Base-by-base conservation (phyloP, 2,329 filamentous ascomycete species). In the Cercospora berteroae region DNA sequence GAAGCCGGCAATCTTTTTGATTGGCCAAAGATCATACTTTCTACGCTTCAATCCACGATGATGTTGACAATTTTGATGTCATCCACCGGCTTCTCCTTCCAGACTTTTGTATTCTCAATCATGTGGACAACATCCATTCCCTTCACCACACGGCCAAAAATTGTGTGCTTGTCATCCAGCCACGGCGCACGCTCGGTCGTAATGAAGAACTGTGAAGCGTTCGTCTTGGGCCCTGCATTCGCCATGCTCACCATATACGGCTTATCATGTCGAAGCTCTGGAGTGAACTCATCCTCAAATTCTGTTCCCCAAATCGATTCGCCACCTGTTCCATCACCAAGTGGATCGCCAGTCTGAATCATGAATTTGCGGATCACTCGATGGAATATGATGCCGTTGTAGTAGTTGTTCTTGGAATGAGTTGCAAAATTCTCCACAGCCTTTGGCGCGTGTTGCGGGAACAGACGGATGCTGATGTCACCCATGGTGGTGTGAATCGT, bases 61-160 rank as follows among this genome's bases (percentile, higher is more conserved):
- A 99, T 96, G 77, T 92, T 97, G 66, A 99, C 87, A 73, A 99
- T 96, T 81, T 97, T 98, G 75, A 99, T 94, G 78, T 99, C 95
- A 76, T 97, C 93, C 79, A 96, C 92, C 0, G 95, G 95, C 83
- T 94, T 96, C 82, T 99, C 96, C 83, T 90, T 90, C 79, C 91
- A 89, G 4, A 93, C 93, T 77, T 90, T 91, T 16, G 87, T 85
- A 78, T 96, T 97, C 81, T 99, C 95, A 77, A 99, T 99, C 82
- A 90, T 92, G 79, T 98, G 93, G 68, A 99, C 89, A 20, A 99
- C 93, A 79, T 99, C 95, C 77, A 98, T 83, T 0, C 95, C 95
- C 77, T 94, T 90, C 42, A 94, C 90, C 0, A 93, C 94, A 48
- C 95, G 86, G 0, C 95, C 95, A 77, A 99, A 99, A 63, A 99